These are phyloP conservation scores for Penicillium argentinense DNA, from an alignment of 495 filamentous ascomycete genomes.

Conservation along the genomic window DNA sequence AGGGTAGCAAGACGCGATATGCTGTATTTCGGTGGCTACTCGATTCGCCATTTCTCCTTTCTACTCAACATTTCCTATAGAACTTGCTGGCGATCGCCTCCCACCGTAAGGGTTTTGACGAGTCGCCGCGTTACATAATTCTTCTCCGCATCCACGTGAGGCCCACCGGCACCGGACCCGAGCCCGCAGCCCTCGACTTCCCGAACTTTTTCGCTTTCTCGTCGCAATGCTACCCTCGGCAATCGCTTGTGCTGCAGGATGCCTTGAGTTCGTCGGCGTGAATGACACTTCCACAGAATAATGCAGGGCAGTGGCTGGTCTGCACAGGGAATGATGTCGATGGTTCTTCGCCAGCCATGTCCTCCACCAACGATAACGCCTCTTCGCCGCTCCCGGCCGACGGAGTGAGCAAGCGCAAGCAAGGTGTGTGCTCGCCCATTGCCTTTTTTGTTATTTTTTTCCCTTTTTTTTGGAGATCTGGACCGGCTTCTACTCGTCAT, in stretches of 20 bases:
- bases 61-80: neutral
- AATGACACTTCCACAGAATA: constrained; percentile 10
- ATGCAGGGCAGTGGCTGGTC: constrained; percentile 26
- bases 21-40: too few species aligned
- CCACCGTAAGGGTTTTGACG: too few species aligned
- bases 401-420: constrained; percentile 37
- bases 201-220: constrained; percentile 29
- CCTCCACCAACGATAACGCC: constrained; percentile 32
- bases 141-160: constrained; percentile 38
- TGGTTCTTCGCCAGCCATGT: constrained; percentile 30
- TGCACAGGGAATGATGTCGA: constrained; percentile 30
- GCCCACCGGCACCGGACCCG: constrained; percentile 20
- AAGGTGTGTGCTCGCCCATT: constrained; percentile 25
- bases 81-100: too few species aligned
- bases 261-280: constrained; percentile 14
- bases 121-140: constrained; percentile 37
- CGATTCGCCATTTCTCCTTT: neutral
- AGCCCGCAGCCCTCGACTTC: constrained; percentile 29
- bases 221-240: constrained; percentile 25
- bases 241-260: constrained; percentile 19
- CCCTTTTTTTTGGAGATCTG: neutral
- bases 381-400: constrained; percentile 30
- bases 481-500: neutral
- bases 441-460: neutral
- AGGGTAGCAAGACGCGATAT: neutral